These are phyloP conservation scores for Xylaria scruposa DNA, from an alignment of 495 filamentous ascomycete genomes.

Conservation along the genomic window DNA sequence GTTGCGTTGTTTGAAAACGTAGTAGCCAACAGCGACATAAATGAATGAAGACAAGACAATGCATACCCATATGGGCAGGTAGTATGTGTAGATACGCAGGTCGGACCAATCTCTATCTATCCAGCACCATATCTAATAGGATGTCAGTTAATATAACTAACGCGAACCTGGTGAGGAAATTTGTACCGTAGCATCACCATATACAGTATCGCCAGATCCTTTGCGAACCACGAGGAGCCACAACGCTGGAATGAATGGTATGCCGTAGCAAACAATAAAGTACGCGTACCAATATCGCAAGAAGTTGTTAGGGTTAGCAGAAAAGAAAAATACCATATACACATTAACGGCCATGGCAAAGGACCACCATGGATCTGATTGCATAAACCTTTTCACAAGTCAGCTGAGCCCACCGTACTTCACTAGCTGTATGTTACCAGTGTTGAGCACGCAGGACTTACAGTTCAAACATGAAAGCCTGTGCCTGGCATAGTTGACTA, in stretches of 20 bases:
- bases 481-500: conserved; percentile 71
- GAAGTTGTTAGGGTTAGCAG: conserved; percentile 68
- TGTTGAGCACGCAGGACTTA: conserved; percentile 37
- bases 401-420: conserved; percentile 21
- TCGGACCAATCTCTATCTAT: conserved; percentile 69
- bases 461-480: conserved; percentile 75
- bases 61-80: conserved; percentile 85
- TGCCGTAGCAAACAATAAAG: conserved; percentile 72
- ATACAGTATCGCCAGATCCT: conserved; percentile 59
- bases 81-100: conserved; percentile 79
- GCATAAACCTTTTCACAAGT: conserved; percentile 57
- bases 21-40: conserved; percentile 72
- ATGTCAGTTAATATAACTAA: neutral
- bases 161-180: neutral
- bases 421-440: neutral
- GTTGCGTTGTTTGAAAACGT: conserved; percentile 68
- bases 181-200: conserved; percentile 72
- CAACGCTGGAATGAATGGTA: conserved; percentile 73
- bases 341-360: conserved; percentile 88
- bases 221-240: conserved; percentile 66
- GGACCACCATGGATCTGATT: conserved; percentile 64
- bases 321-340: conserved; percentile 81
- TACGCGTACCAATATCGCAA: conserved; percentile 74
- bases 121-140: conserved; percentile 81
- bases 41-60: conserved; percentile 72